These are phyloP conservation scores for Penicillium vulpinum DNA, from an alignment of 2,329 filamentous ascomycete genomes.

Conservation along the genomic window DNA sequence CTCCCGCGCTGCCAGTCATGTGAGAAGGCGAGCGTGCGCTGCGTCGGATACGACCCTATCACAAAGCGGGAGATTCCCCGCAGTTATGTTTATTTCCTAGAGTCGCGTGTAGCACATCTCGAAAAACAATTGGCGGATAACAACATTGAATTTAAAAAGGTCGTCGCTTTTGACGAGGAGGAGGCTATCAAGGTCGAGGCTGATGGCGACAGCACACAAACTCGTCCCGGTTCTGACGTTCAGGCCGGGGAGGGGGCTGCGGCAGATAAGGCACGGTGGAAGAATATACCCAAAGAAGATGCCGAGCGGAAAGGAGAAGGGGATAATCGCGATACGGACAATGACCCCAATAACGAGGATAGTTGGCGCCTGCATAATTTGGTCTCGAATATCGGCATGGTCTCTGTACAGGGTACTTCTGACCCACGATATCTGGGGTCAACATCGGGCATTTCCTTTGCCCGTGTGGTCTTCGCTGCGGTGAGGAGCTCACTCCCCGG, in stretches of 20 bases:
- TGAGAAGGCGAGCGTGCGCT: constrained; percentile 87
- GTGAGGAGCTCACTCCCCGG: constrained; percentile 72
- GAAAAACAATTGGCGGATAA: constrained; percentile 72
- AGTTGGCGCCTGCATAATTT: constrained; percentile 64
- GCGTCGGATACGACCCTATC: constrained; percentile 94
- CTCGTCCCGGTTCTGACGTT: constrained; percentile 20
- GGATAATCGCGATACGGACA: constrained; percentile 25
- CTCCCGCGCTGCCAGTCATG: constrained; percentile 88
- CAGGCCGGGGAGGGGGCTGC: constrained; percentile 15
- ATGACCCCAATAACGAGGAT: constrained; percentile 54
- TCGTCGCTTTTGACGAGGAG: constrained; percentile 64
- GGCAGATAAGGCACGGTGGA: constrained; percentile 14
- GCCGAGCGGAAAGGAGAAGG: constrained; percentile 23
- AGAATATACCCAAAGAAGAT: constrained; percentile 25
- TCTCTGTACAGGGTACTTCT: constrained; percentile 73
- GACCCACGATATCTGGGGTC: constrained; percentile 81
- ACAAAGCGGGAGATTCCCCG: constrained; percentile 93
- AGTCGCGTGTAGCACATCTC: constrained; percentile 79
- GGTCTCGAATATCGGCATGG: constrained; percentile 70
- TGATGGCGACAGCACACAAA: constrained; percentile 26
- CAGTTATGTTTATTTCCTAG: constrained; percentile 91
- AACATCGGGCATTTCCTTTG: constrained; percentile 89
- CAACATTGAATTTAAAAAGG: constrained; percentile 69
- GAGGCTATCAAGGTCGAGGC: constrained; percentile 33
- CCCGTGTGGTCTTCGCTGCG: constrained; percentile 88